phyloP scores from a whole-genome alignment of 345 rosid genomes.

The Euphorbia tirucalli region DNA sequence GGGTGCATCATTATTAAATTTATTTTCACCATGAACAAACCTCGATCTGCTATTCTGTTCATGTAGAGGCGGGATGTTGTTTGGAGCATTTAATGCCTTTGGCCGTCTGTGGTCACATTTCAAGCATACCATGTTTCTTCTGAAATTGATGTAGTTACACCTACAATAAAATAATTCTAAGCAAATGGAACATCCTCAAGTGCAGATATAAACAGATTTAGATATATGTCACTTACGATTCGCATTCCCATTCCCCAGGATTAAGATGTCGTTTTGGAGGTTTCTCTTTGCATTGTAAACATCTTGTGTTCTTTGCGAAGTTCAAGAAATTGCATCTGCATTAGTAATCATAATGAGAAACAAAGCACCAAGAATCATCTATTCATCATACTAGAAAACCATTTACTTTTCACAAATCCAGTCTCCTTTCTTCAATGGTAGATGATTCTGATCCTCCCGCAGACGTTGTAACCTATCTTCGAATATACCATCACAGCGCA shows the following conservation, averaged over 20 bases:
- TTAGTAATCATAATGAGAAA: conserved; percentile 18
- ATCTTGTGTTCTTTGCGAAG: conserved; percentile 79
- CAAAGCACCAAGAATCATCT: conserved; percentile 7
- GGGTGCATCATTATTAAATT: background rate
- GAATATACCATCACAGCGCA: conserved; percentile 54
- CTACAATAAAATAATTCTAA: conserved; percentile 21
- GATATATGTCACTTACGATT: conserved; percentile 58
- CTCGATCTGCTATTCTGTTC: conserved; percentile 6
- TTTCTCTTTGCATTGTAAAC: conserved; percentile 70
- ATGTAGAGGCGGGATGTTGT: conserved; percentile 13
- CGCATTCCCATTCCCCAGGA: conserved; percentile 97
- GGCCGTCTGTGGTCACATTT: conserved; percentile 78
- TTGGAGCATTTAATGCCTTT: conserved; percentile 42
- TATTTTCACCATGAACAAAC: background rate
- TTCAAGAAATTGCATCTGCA: conserved; percentile 82
- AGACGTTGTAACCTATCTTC: conserved; percentile 64
- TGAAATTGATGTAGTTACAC: conserved; percentile 81
- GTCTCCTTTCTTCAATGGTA: conserved; percentile 88
- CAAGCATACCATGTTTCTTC: conserved; percentile 75
- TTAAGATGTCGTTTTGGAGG: conserved; percentile 73
- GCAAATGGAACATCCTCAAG: background rate
- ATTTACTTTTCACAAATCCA: conserved; percentile 82
- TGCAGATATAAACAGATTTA: conserved; percentile 1
- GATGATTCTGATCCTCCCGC: conserved; percentile 61
- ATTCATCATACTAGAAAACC: conserved; percentile 5